These are phyloP conservation scores for Annona cherimola DNA, from an alignment of 164 flowering plant species.

Conservation along the genomic window DNA sequence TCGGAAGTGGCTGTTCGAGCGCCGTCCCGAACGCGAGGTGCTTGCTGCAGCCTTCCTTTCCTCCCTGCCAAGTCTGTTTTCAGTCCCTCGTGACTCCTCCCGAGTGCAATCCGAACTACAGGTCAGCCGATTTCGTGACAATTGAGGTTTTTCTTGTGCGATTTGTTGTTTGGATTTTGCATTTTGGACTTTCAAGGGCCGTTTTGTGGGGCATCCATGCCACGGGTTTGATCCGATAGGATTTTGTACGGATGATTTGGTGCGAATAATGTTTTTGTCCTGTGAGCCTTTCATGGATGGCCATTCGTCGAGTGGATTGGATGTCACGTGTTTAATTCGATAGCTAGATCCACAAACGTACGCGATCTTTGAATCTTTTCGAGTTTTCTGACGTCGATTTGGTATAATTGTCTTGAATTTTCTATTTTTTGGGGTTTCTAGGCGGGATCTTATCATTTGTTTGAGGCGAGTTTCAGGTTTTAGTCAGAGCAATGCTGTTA, in stretches of 20 bases:
- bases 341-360: neutral
- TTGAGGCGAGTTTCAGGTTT: neutral
- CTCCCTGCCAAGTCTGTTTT: constrained; percentile 73
- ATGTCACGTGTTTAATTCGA: neutral
- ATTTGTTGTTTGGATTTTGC: neutral
- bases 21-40: constrained; percentile 73
- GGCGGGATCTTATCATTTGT: neutral
- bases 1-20: constrained; percentile 92
- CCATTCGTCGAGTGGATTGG: neutral
- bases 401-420: neutral
- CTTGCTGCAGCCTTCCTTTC: constrained; percentile 76
- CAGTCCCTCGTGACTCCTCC: constrained; percentile 59
- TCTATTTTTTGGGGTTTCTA: neutral
- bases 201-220: neutral
- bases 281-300: neutral
- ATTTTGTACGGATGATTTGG: neutral
- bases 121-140: constrained; percentile 29
- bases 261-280: neutral
- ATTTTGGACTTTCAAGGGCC: neutral
- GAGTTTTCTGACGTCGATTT: neutral
- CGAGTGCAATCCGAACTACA: constrained; percentile 74
- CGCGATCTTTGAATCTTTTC: neutral
- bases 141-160: neutral
- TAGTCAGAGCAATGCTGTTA: neutral
- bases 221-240: neutral